These are phyloP conservation scores for Cryptosporidium ubiquitum DNA, from an alignment of 169 alveolate species.

Conservation along the genomic window DNA sequence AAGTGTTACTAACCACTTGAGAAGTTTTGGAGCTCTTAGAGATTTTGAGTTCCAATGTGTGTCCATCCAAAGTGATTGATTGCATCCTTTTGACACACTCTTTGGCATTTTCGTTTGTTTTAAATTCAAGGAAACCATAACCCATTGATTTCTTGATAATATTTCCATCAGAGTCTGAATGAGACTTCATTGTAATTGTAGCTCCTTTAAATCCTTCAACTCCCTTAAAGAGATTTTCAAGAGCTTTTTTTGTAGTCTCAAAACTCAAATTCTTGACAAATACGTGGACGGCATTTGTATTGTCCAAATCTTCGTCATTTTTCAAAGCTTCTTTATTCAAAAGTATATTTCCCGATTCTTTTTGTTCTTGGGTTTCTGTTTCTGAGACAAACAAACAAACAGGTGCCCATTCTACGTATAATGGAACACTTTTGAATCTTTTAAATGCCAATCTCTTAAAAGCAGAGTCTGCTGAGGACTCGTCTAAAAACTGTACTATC, in stretches of 20 bases:
- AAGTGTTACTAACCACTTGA: constrained; percentile 12
- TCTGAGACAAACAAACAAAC: constrained; percentile 74
- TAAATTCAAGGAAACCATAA: constrained; percentile 92
- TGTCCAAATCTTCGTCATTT: constrained; percentile 58
- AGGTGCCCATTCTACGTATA: constrained; percentile 94
- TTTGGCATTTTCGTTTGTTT: constrained; percentile 72
- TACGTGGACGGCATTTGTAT: constrained; percentile 77
- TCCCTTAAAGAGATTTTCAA: constrained; percentile 81
- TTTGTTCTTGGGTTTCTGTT: not conserved
- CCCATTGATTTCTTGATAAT: constrained; percentile 84
- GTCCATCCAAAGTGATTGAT: constrained; percentile 80
- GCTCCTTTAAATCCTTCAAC: constrained; percentile 77
- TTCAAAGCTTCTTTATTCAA: constrained; percentile 7
- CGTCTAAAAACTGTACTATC: constrained; percentile 86
- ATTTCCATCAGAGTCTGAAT: constrained; percentile 56
- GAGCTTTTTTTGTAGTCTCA: constrained; percentile 85
- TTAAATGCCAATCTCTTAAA: constrained; percentile 88
- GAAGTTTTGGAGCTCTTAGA: constrained; percentile 63
- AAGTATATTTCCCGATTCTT: not conserved
- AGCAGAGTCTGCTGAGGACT: constrained; percentile 87
- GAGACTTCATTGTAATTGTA: constrained; percentile 33
- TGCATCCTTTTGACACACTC: constrained; percentile 80
- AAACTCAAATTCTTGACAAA: constrained; percentile 91
- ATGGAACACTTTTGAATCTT: constrained; percentile 86
- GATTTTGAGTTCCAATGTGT: constrained; percentile 77